Conservation (phyloP, 306 rosid genomes). For the Trichosanthes truncata region DNA sequence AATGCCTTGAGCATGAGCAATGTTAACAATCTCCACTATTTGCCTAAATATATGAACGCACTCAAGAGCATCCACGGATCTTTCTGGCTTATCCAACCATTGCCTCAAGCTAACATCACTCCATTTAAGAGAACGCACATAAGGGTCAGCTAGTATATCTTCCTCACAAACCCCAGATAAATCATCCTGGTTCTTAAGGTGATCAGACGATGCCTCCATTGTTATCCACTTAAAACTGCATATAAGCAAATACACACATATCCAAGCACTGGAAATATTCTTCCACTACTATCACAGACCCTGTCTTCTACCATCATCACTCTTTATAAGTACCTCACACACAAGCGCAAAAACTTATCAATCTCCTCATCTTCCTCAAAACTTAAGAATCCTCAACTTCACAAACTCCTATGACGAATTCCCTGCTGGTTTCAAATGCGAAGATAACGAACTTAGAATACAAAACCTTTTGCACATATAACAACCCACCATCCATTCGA, state of each 20-base stretch:
- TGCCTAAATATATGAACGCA: slow-evolving; percentile 86
- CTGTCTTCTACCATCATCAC: slow-evolving; percentile 28
- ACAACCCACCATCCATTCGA: background rate
- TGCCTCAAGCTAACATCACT: slow-evolving; percentile 90
- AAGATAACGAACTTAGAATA: slow-evolving; percentile 11
- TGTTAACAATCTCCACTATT: slow-evolving; percentile 66
- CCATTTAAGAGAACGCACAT: slow-evolving; percentile 42
- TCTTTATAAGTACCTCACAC: slow-evolving; percentile 38
- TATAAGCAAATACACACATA: slow-evolving; percentile 33
- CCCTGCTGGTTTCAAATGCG: slow-evolving; percentile 27
- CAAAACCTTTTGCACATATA: background rate
- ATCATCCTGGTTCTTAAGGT: slow-evolving; percentile 33
- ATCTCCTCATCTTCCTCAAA: slow-evolving; percentile 12
- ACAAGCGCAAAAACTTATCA: slow-evolving; percentile 1
- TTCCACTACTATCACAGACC: slow-evolving; percentile 27
- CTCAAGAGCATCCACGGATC: slow-evolving; percentile 58
- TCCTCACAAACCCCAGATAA: slow-evolving; percentile 56
- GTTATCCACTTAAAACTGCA: slow-evolving; percentile 49
- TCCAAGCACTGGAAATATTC: slow-evolving; percentile 29
- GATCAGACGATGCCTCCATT: slow-evolving; percentile 79
- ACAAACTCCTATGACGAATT: slow-evolving; percentile 11
- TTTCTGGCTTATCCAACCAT: slow-evolving; percentile 79
- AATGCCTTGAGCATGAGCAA: slow-evolving; percentile 81
- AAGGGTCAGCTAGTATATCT: slow-evolving; percentile 42
- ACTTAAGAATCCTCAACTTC: slow-evolving; percentile 12